phyloP scores from a whole-genome alignment of 257 asterid species.

The Plantago major region DNA sequence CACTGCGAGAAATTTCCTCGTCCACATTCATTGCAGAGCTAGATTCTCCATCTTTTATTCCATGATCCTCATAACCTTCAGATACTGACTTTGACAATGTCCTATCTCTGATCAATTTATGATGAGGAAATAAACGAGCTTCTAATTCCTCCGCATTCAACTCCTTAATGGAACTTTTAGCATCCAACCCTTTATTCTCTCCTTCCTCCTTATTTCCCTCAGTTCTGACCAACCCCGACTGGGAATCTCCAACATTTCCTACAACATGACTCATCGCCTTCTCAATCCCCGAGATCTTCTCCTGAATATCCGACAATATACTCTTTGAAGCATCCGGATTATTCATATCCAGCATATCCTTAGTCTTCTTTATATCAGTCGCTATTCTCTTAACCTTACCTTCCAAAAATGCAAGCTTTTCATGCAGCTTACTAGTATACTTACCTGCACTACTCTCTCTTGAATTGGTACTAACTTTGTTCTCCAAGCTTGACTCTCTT shows the following conservation, averaged over 20 bases:
- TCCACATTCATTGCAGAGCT: conserved; percentile 21
- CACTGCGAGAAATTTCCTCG: conserved; percentile 31
- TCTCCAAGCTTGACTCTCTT: conserved; percentile 31
- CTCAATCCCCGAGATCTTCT: conserved; percentile 72
- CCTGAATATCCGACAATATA: conserved; percentile 62
- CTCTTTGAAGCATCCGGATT: conserved; percentile 63
- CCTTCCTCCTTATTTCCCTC: conserved; percentile 21
- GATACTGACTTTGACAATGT: conserved; percentile 34
- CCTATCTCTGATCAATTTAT: conserved; percentile 61
- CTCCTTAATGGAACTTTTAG: conserved; percentile 42
- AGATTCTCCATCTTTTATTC: conserved; percentile 22
- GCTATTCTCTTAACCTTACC: conserved; percentile 83
- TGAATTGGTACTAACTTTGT: conserved; percentile 24
- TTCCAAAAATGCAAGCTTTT: conserved; percentile 76
- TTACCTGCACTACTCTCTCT: conserved; percentile 35
- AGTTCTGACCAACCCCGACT: conserved; percentile 14
- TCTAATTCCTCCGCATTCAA: conserved; percentile 56
- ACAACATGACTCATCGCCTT: conserved; percentile 59
- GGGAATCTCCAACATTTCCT: conserved; percentile 38
- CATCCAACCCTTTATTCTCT: conserved; percentile 21
- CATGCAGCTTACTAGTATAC: conserved; percentile 61
- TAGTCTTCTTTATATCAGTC: conserved; percentile 64
- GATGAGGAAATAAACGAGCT: conserved; percentile 72
- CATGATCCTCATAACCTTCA: conserved; percentile 18
- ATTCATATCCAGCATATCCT: conserved; percentile 63